Base-by-base conservation (phyloP, 129 eudicot genomes). In the Cynara cardunculus region DNA sequence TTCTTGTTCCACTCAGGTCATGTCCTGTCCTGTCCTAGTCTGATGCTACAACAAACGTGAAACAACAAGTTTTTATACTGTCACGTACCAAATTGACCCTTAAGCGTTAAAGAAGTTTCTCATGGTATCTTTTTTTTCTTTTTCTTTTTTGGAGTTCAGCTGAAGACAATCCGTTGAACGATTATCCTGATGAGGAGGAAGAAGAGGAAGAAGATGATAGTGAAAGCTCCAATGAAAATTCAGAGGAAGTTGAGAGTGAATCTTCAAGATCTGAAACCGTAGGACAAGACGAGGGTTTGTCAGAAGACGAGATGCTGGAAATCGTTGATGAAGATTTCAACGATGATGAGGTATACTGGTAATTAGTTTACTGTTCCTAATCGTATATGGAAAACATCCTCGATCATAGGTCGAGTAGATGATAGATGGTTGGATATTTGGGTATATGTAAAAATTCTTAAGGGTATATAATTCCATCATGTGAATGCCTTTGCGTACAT, bases 141-240 rank as follows among this genome's bases (percentile, higher is more conserved):
- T n/a, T n/a, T n/a, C n/a, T 1, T 46, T 25, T 26, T 21, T 19
- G 34, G 66, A 74, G 80, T 31, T 77, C 85, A 95, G 99, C 96
- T 49, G 99, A 95, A 83, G 85, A 92, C 82, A 85, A 95, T 84
- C 94, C 97, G 3, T 25, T 85, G 82, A 95, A 92, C 41, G 99
- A 95, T 44, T 90, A 95, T 85, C 99, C 99, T 1, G 99, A 94
- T 9, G 97, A 90, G 80, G 97, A 88, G 78, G 96, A 84, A 19
- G 85, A 71, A 4, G 89, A 89, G 14, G 90, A 87, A 19, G 88
- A 87, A 65, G 80, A 32, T 59, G 68, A 46, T 14, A 89, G 89
- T 76, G 78, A 71, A 82, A 80, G 81, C 75, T 72, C 88, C 61
- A 83, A 79, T 25, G 93, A 82, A 56, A 78, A 80, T 27, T 90